A percentile compares a stretch with the other conserved stretches of the same genome.
Evolutionary conservation across 805 yeast species (phyloP).

Genomic region (Ogataea nonfermentans): DNA sequence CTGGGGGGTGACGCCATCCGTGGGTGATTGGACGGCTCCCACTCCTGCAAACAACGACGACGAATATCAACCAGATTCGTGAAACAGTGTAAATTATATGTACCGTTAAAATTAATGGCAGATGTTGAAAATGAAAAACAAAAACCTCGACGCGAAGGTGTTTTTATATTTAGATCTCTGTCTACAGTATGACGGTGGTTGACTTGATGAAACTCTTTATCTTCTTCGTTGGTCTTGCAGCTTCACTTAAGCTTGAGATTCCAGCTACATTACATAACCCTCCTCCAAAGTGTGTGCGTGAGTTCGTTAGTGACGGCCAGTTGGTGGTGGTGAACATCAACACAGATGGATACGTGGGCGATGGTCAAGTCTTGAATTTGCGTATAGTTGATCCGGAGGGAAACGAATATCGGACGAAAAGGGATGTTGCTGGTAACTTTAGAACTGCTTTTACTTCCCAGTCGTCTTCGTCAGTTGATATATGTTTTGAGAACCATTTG

Average conservation of each 20-base stretch:
- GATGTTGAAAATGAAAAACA: slow-evolving; percentile 1
- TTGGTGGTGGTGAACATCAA: slow-evolving; percentile 81
- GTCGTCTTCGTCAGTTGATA: slow-evolving; percentile 80
- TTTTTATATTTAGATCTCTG: slow-evolving; percentile 10
- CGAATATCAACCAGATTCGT: slow-evolving; percentile 21
- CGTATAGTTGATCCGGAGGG: slow-evolving; percentile 74
- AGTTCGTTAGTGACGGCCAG: slow-evolving; percentile 81
- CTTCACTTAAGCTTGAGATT: slow-evolving; percentile 33
- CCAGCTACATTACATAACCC: slow-evolving; percentile 29
- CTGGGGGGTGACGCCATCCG: slow-evolving; percentile 44
- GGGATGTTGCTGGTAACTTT: slow-evolving; percentile 68
- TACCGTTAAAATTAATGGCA: slow-evolving; percentile 8
- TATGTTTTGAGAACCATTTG: slow-evolving; percentile 76
- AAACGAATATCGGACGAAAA: slow-evolving; percentile 77
- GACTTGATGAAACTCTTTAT: slow-evolving; percentile 4
- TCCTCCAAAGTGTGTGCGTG: slow-evolving; percentile 82
- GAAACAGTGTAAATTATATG: slow-evolving; percentile 2
- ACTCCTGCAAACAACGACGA: slow-evolving; percentile 40
- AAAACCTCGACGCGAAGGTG: slow-evolving; percentile 12
- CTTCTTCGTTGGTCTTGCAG: slow-evolving; percentile 6
- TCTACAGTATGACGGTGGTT: slow-evolving; percentile 5
- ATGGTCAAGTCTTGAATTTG: slow-evolving; percentile 79
- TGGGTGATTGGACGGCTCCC: slow-evolving; percentile 47
- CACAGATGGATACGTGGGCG: slow-evolving; percentile 73
- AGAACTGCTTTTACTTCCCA: slow-evolving; percentile 84